Conservation (phyloP, 2,329 filamentous ascomycete genomes). For the Raffaelea ambrosiae region DNA sequence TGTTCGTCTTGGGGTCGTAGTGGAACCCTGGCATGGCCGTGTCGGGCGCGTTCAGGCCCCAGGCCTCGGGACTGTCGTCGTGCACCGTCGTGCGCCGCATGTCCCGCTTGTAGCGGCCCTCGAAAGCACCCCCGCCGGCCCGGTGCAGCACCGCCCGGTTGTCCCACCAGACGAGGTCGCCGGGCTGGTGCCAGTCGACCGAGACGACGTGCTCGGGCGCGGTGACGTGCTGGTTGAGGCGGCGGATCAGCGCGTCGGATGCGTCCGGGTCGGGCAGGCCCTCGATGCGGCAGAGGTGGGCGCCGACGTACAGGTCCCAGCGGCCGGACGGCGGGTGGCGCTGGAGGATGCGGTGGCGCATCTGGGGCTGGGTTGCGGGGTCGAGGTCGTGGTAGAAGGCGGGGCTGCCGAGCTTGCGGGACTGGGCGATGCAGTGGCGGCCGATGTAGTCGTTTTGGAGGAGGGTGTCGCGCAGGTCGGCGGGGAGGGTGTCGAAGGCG, state of each 20-base stretch:
- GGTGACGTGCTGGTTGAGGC: slow-evolving; percentile 37
- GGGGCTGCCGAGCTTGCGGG: slow-evolving; percentile 40
- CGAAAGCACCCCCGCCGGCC: slow-evolving; percentile 37
- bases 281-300: slow-evolving; percentile 42
- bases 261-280: slow-evolving; percentile 22
- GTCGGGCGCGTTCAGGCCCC: slow-evolving; percentile 24
- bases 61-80: slow-evolving; percentile 28
- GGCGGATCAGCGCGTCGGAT: slow-evolving; percentile 26
- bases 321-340: slow-evolving; percentile 41
- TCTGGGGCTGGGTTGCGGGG: slow-evolving; percentile 23
- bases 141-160: slow-evolving; percentile 49
- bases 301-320: slow-evolving; percentile 44
- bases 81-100: slow-evolving; percentile 49
- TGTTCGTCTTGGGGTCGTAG: slow-evolving; percentile 1
- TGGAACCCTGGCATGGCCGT: slow-evolving; percentile 16
- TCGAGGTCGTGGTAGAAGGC: slow-evolving; percentile 35
- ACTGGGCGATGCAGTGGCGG: slow-evolving; percentile 43
- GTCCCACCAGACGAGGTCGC: slow-evolving; percentile 51
- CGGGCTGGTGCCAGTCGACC: slow-evolving; percentile 37
- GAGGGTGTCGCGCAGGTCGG: slow-evolving; percentile 24
- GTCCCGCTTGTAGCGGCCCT: slow-evolving; percentile 39
- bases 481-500: slow-evolving; percentile 37
- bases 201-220: slow-evolving; percentile 36
- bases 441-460: slow-evolving; percentile 33
- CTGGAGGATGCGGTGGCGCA: slow-evolving; percentile 40